Evolutionary conservation across 495 filamentous ascomycete species (phyloP).

Genomic region (Chaetomium cochliodes): DNA sequence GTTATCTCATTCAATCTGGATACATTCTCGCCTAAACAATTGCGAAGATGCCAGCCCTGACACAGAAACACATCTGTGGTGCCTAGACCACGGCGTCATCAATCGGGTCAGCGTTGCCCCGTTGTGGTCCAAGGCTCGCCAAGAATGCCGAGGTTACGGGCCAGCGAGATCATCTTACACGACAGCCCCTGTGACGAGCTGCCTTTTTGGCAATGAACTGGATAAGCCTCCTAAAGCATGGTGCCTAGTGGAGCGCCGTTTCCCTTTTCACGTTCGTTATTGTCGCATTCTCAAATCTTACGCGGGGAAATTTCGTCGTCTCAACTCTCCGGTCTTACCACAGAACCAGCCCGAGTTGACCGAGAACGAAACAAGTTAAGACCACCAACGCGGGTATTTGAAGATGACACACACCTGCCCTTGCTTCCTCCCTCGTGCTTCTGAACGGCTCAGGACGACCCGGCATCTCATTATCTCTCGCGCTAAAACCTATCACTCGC

Average conservation of each 20-base stretch:
- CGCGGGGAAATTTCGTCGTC: background rate
- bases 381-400: no score
- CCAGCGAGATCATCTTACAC: background rate
- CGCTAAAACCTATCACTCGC: background rate
- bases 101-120: background rate
- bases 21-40: no score
- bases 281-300: background rate
- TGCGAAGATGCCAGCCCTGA: no score
- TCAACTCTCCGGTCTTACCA: background rate
- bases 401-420: no score
- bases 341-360: background rate
- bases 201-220: background rate
- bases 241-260: background rate
- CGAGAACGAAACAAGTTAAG: no score
- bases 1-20: no score
- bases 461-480: background rate
- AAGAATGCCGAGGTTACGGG: background rate
- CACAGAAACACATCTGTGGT: no score
- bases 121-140: background rate
- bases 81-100: no score
- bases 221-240: no score
- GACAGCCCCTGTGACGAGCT: background rate
- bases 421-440: background rate
- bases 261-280: background rate
- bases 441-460: background rate